Evolutionary conservation across 441 rosid genomes (phyloP), one percentile per base, ranked within the genome.

Genomic region (Euphorbia corollata): DNA sequence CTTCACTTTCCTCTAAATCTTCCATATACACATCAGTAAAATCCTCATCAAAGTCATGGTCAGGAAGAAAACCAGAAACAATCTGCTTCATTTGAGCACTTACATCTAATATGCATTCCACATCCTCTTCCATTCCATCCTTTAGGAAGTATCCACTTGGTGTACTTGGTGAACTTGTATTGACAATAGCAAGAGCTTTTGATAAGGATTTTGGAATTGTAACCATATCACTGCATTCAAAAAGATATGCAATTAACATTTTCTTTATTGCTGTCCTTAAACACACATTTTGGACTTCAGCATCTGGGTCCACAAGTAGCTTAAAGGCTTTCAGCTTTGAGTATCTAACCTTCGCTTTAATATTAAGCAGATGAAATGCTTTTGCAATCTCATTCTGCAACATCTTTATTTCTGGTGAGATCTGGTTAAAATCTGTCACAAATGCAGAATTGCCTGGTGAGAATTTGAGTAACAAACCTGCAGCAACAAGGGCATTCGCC

Each of bases 361-460:
- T 22, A 1, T 64, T 71, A 57, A 93, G 83, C 61, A 82, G 72
- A 85, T 75, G 78, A 32, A 89, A 45, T 16, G 97, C 97, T 78
- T 87, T 91, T 50, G 77, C 76, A 70, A 89, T 85, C 63, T 93
- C 95, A 59, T 79, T 75, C 80, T 93, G 97, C 68, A 93, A 78
- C 38, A 32, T 64, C 78, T 69, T 78, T 54, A 77, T 73, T 75
- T 86, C 89, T 9, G 85, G 81, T 8, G 90, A 71, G 73, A 80
- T 80, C 53, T 73, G 82, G 70, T 65, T 55, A 71, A 89, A 86
- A 20, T 80, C 78, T 6, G 65, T 34, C 32, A 60, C 56, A 30
- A 69, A 45, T 12, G 67, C 67, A 69, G 77, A 73, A 67, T 64
- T 73, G 55, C 83, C 84, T 6, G 69, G 77, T 56, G 71, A 71